These are phyloP conservation scores for Fomitopsis betulina DNA, from an alignment of 1,284 basidiomycete genomes.

Conservation along the genomic window DNA sequence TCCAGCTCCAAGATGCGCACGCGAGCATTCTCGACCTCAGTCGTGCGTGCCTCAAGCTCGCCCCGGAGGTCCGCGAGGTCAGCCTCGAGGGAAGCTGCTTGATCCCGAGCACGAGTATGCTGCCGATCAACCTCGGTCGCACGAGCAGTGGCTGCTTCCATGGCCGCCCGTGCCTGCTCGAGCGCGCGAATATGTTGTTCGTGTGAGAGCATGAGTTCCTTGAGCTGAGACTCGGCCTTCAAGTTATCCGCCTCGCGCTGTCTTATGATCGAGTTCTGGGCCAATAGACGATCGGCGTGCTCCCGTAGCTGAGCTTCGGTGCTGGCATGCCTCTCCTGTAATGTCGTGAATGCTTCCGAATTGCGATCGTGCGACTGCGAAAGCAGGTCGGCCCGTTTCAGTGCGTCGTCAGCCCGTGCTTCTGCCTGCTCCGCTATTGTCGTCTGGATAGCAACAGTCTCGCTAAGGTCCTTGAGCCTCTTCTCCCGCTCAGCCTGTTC, in stretches of 20 bases:
- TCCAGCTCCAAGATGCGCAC: slow-evolving; percentile 71
- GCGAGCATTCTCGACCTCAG: slow-evolving; percentile 70
- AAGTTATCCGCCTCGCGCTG: slow-evolving; percentile 81
- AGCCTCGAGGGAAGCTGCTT: slow-evolving; percentile 63
- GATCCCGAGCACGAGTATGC: slow-evolving; percentile 64
- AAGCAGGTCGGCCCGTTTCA: slow-evolving; percentile 78
- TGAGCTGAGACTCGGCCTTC: slow-evolving; percentile 62
- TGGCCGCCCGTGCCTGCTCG: slow-evolving; percentile 78
- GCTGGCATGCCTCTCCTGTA: slow-evolving; percentile 63
- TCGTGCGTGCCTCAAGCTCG: slow-evolving; percentile 70
- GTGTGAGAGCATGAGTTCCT: slow-evolving; percentile 62
- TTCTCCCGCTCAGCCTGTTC: slow-evolving; percentile 69
- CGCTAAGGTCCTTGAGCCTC: slow-evolving; percentile 69
- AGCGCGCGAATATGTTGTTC: slow-evolving; percentile 86
- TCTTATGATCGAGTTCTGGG: slow-evolving; percentile 72
- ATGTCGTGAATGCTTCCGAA: slow-evolving; percentile 64
- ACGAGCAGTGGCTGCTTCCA: slow-evolving; percentile 74
- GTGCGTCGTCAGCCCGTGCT: slow-evolving; percentile 76
- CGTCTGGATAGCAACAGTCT: slow-evolving; percentile 72
- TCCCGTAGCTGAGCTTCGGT: slow-evolving; percentile 76
- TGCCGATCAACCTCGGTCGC: slow-evolving; percentile 79
- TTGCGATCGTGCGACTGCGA: slow-evolving; percentile 76
- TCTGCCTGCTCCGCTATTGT: slow-evolving; percentile 79
- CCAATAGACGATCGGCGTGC: slow-evolving; percentile 71
- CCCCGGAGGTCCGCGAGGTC: slow-evolving; percentile 75